Base-by-base conservation (phyloP, 805 yeast species). In the Yamadazyma phyllophila region DNA sequence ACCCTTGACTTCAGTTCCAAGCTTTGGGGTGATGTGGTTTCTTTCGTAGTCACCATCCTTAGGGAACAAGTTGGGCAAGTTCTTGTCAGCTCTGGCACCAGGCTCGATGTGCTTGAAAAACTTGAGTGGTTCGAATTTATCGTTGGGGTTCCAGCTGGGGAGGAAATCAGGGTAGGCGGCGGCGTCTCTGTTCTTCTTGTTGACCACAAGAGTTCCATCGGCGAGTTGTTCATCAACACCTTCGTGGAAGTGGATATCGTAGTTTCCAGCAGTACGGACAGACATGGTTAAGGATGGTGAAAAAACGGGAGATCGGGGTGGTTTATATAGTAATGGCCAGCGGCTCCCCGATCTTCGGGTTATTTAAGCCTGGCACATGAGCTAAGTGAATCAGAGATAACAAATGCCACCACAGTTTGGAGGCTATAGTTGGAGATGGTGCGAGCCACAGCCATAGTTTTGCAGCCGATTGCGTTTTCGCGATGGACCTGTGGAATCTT, bases 71-170 rank as follows among this genome's bases (percentile, higher is more conserved):
- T 73, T 76, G 17, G 73, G 70, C 43, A 80, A 72, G 2, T 62
- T 50, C n/a, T 81, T 77, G 58, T 83, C 85, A n/a, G 85, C 90
- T 45, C 76, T 68, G 26, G 69, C 61, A n/a, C 84, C 90, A n/a
- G 83, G 81, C 55, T 85, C 91, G 27, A 62, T 62, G 57, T 69
- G 76, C 57, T 78, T 79, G 65, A 80, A 81, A 45, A 78, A 77
- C 53, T 74, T 72, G 52, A 77, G 69, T 12, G 82, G 77, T 12
- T 70, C 73, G 56, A 63, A 73, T 53, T 76, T 76, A 55, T 80
- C 75, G 15, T 59, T 66, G n/a, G 82, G 82, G 57, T 82, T 80
- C 85, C 85, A 83, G 1, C 85, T 76, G 12, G 89, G 89, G 39
- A 82, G 70, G 66, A 78, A 83, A 9, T 77, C 82, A 2, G 85